Base-by-base conservation (phyloP, 768 basidiomycete species). In the Calocera viscosa region DNA sequence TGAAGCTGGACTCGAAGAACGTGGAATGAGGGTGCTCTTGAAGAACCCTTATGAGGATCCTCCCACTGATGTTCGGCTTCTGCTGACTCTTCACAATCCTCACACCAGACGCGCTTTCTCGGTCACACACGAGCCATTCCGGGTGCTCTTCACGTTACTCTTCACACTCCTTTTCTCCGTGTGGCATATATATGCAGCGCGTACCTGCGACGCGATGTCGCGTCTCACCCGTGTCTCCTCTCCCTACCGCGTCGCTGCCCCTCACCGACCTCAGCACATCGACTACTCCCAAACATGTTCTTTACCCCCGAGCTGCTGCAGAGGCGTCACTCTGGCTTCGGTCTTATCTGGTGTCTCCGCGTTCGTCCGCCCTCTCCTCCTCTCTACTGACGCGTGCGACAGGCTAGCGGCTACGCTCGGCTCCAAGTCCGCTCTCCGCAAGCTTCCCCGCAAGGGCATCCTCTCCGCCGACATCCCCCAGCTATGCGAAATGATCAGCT, bases 341-440 rank as follows among this genome's bases (percentile, higher is more conserved):
- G 92, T 67, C 82, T 93, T n/a, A 80, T 92, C 22, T 93, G 91
- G 91, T 90, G 19, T 38, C 22, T 11, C 49, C 41, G 28, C 32
- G 32, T 17, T 17, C 60, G 14, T 41, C 12, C n/a, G 26, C 64
- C 24, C 12, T 3, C 33, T 22, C 2, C 40, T 24, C 66, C 67
- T 32, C 68, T 68, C 32, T 19, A 26, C 16, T 40, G 49, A 63
- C 32, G 14, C 53, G 26, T 40, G 22, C 30, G 63, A 33, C 67
- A 95, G 93, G 93, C 84, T 95, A 26, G 91, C 91, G 8, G 92
- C 93, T 1, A 95, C 93, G 1, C 79, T 94, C 26, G 93, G 93
- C 43, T 86, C 91, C 8, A 89, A 87, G 77, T 89, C 90, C n/a
- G 83, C 85, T 16, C 89, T 92, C 76, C 90, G 84, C 72, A 92